Conservation (phyloP, 2,329 filamentous ascomycete species). For the Dothideomycetes sp. region DNA sequence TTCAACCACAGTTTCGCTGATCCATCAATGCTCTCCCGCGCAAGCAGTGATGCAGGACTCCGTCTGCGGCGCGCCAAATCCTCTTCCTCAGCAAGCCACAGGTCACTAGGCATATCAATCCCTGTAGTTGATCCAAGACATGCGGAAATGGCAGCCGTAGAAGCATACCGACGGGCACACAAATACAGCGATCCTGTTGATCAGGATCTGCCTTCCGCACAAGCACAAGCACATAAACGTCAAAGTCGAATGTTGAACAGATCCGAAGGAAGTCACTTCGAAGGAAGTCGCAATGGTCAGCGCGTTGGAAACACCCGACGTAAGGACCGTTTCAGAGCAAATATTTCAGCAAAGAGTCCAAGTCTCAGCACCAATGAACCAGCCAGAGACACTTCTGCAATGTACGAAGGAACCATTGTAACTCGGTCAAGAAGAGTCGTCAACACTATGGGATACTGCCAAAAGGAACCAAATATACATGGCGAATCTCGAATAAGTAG, state of each 20-base stretch:
- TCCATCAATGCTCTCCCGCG: conserved; percentile 19
- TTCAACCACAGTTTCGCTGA: background rate
- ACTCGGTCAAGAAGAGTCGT: conserved; percentile 9
- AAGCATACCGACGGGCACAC: conserved; percentile 48
- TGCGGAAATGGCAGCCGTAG: conserved; percentile 50
- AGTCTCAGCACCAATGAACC: no score
- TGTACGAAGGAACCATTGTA: conserved; percentile 13
- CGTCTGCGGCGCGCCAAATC: conserved; percentile 23
- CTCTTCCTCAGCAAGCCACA: conserved; percentile 25
- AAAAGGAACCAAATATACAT: background rate
- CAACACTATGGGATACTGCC: background rate
- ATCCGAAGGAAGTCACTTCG: conserved; percentile 23
- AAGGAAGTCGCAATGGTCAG: conserved; percentile 7
- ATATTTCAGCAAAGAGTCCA: no score
- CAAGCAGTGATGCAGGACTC: conserved; percentile 19
- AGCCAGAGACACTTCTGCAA: conserved; percentile 1
- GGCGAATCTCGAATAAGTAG: background rate
- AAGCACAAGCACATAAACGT: background rate
- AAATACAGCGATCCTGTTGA: conserved; percentile 22
- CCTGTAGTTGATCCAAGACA: conserved; percentile 36
- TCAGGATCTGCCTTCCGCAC: conserved; percentile 2
- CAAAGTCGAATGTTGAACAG: conserved; percentile 10
- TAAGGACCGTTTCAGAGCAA: no score
- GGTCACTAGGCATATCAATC: conserved; percentile 29
- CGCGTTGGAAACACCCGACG: no score